phyloP scores from a whole-genome alignment of 2,329 filamentous ascomycete species.

The Aspergillus ochraceus region DNA sequence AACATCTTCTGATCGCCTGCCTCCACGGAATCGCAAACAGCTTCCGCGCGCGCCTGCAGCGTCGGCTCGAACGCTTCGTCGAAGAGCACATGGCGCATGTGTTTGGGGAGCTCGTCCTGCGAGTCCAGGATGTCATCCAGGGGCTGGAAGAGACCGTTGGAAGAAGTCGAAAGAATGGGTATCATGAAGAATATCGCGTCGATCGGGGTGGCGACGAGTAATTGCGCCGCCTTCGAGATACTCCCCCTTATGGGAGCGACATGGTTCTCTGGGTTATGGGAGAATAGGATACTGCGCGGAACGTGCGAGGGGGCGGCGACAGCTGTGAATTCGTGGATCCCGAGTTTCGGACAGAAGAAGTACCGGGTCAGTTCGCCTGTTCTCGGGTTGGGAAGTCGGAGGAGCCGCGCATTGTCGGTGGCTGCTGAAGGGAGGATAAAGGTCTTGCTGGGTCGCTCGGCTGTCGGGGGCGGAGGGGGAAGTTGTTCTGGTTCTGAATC shows the following conservation, averaged over 20 bases:
- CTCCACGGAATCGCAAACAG: conserved; percentile 78
- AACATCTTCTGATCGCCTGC: conserved; percentile 85
- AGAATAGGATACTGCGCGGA: conserved; percentile 58
- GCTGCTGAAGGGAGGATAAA: conserved; percentile 58
- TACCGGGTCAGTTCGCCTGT: conserved; percentile 52
- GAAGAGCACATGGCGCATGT: conserved; percentile 43
- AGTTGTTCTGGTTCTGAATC: conserved; percentile 16
- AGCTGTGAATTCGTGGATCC: conserved; percentile 62
- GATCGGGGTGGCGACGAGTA: conserved; percentile 81
- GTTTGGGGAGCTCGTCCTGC: conserved; percentile 41
- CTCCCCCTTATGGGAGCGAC: conserved; percentile 43
- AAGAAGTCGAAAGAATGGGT: conserved; percentile 61
- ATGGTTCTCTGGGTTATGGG: conserved; percentile 39
- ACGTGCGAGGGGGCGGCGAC: conserved; percentile 52
- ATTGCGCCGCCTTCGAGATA: conserved; percentile 66
- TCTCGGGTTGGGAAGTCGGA: conserved; percentile 57
- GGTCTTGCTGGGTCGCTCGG: conserved; percentile 44
- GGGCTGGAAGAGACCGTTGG: conserved; percentile 45
- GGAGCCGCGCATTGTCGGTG: conserved; percentile 54
- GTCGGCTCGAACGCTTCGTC: conserved; percentile 41
- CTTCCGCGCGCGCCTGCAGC: conserved; percentile 66
- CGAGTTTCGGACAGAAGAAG: conserved; percentile 58
- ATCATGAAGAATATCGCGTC: conserved; percentile 84
- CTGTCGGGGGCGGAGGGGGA: conserved; percentile 21
- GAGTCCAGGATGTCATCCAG: conserved; percentile 52